These are phyloP conservation scores for Backusella macrospora DNA, from an alignment of 192 early-diverging fungal genomes.

Conservation along the genomic window DNA sequence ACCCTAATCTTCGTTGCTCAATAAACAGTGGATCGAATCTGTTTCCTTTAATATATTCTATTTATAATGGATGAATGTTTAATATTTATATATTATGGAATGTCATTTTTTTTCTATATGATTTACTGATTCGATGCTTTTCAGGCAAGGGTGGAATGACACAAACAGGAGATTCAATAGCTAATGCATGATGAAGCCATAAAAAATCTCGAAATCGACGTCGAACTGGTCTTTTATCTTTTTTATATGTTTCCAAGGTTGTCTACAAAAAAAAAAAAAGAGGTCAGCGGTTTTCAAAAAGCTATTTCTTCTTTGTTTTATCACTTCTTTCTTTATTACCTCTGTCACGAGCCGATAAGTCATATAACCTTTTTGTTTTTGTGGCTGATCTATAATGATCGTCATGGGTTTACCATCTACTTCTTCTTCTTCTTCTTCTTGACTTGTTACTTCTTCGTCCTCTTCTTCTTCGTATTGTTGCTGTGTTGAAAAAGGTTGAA, in stretches of 20 bases:
- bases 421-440: background rate
- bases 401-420: slow-evolving; percentile 13
- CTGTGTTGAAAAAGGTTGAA: slow-evolving; percentile 3
- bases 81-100: no score
- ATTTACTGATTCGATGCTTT: slow-evolving; percentile 86
- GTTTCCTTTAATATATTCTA: slow-evolving; percentile 95
- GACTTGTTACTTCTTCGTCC: background rate
- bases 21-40: slow-evolving; percentile 93
- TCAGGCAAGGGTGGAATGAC: slow-evolving; percentile 92
- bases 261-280: slow-evolving; percentile 15
- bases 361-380: slow-evolving; percentile 21
- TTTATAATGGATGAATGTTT: background rate
- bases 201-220: slow-evolving; percentile 95
- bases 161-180: slow-evolving; percentile 74
- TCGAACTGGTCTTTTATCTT: slow-evolving; percentile 63
- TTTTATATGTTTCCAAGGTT: slow-evolving; percentile 15
- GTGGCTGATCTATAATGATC: slow-evolving; percentile 19
- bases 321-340: slow-evolving; percentile 1
- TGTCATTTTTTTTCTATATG: no score
- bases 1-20: slow-evolving; percentile 71
- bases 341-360: slow-evolving; percentile 16
- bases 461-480: background rate
- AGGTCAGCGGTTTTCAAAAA: background rate
- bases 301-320: background rate
- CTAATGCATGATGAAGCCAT: slow-evolving; percentile 82